Evolutionary conservation across 495 filamentous ascomycete genomes (phyloP).

Genomic region (Coniosporium apollinis): DNA sequence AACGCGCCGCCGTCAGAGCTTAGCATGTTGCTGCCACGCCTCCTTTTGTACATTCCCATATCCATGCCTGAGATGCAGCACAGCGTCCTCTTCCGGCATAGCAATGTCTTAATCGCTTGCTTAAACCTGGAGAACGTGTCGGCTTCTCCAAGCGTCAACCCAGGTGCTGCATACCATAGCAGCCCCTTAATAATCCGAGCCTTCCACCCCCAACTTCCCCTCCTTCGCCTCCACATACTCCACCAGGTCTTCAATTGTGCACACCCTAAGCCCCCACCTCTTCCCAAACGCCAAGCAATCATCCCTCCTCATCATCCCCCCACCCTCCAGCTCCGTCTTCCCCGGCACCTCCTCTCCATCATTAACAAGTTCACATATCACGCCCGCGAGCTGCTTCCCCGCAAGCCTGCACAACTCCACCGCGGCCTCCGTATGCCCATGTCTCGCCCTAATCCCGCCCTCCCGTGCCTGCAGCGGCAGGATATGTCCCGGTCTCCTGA

Average conservation of each 20-base stretch:
- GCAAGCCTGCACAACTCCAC: conserved; percentile 26
- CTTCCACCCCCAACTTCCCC: conserved; percentile 14
- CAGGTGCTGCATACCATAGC: no score
- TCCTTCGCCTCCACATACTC: conserved; percentile 52
- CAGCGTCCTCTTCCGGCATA: no score
- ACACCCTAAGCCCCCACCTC: conserved; percentile 79
- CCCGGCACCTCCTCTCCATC: conserved; percentile 28
- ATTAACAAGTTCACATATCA: conserved; percentile 48
- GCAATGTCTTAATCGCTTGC: no score
- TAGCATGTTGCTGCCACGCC: no score
- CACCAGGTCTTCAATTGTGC: conserved; percentile 86
- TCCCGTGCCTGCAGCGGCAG: conserved; percentile 66
- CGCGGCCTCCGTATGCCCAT: conserved; percentile 85
- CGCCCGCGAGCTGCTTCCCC: conserved; percentile 41
- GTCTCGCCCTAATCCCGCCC: conserved; percentile 63
- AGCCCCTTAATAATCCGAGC: conserved; percentile 13
- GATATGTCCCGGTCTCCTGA: conserved; percentile 80
- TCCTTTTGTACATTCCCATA: no score
- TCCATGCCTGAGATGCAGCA: no score
- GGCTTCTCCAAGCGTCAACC: no score
- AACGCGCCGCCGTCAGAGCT: no score
- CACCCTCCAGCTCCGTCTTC: conserved; percentile 35
- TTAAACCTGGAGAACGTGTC: no score
- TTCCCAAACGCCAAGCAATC: conserved; percentile 76
- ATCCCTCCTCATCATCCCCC: conserved; percentile 86